phyloP scores from a whole-genome alignment of 495 filamentous ascomycete genomes.

The Chaetomium fimeti region DNA sequence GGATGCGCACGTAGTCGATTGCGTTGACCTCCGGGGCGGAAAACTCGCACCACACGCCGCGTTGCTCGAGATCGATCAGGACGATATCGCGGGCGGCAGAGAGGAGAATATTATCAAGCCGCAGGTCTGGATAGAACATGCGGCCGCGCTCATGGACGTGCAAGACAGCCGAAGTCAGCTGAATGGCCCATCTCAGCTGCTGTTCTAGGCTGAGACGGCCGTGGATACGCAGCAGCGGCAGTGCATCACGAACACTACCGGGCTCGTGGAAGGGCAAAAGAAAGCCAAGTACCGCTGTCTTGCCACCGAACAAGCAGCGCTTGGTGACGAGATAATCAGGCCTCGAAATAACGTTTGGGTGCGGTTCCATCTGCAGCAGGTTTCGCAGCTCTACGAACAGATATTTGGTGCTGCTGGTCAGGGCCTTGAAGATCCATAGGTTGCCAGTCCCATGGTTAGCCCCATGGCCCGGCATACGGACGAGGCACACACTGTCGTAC shows the following conservation, averaged over 20 bases:
- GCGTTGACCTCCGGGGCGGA: slow-evolving; percentile 51
- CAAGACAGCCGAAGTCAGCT: slow-evolving; percentile 44
- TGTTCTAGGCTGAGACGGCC: slow-evolving; percentile 34
- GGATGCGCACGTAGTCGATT: slow-evolving; percentile 46
- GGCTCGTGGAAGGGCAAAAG: slow-evolving; percentile 43
- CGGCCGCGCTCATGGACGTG: slow-evolving; percentile 38
- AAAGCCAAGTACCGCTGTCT: slow-evolving; percentile 48
- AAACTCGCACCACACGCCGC: slow-evolving; percentile 53
- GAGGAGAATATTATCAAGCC: slow-evolving; percentile 50
- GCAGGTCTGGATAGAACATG: slow-evolving; percentile 51
- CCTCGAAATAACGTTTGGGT: slow-evolving; percentile 44
- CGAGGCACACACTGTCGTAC: slow-evolving; percentile 49
- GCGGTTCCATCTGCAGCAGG: slow-evolving; percentile 43
- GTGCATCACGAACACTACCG: slow-evolving; percentile 45
- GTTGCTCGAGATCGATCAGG: slow-evolving; percentile 55
- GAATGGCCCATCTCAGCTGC: slow-evolving; percentile 47
- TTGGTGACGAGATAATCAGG: slow-evolving; percentile 49
- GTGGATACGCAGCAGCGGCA: slow-evolving; percentile 45
- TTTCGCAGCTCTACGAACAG: slow-evolving; percentile 50
- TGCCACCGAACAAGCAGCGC: slow-evolving; percentile 46
- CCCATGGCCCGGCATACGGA: slow-evolving; percentile 31
- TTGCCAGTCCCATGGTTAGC: slow-evolving; percentile 1
- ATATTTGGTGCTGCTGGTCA: slow-evolving; percentile 50
- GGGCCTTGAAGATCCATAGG: slow-evolving; percentile 50
- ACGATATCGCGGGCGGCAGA: slow-evolving; percentile 41